Evolutionary conservation across 208 protist genomes (phyloP).

Genomic region (Trypanosoma avium): DNA sequence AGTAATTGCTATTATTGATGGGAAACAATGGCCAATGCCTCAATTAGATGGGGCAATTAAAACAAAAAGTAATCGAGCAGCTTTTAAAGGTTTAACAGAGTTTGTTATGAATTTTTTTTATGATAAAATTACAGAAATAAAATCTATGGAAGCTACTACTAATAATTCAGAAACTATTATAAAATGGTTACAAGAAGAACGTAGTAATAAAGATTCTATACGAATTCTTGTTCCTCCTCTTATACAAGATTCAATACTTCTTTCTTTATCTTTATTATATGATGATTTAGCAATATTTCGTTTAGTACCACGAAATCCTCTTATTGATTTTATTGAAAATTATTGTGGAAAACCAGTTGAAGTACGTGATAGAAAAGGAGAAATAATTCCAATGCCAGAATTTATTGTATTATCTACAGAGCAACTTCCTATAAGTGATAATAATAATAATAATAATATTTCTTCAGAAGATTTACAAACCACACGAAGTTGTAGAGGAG

Average conservation of each 20-base stretch:
- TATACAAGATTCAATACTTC: constrained; percentile 46
- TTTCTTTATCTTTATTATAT: constrained; percentile 62
- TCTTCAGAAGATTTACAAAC: constrained; percentile 14
- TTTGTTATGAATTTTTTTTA: constrained; percentile 83
- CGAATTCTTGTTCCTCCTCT: constrained; percentile 28
- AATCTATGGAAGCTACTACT: constrained; percentile 26
- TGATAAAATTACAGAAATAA: constrained; percentile 35
- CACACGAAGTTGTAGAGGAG: constrained; percentile 39
- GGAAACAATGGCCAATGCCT: constrained; percentile 55
- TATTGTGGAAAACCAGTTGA: constrained; percentile 70
- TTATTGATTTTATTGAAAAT: constrained; percentile 62
- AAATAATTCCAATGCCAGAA: constrained; percentile 56
- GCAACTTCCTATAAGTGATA: constrained; percentile 34
- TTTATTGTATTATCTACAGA: constrained; percentile 67
- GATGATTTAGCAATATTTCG: constrained; percentile 39
- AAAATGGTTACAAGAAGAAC: constrained; percentile 50
- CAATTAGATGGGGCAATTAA: constrained; percentile 41
- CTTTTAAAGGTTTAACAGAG: constrained; percentile 49
- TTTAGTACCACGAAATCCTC: constrained; percentile 40
- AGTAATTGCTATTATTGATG: constrained; percentile 71
- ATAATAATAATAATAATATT: constrained; percentile 11
- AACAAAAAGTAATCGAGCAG: constrained; percentile 25
- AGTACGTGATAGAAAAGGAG: constrained; percentile 56
- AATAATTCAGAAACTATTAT: constrained; percentile 38
- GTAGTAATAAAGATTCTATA: constrained; percentile 26